Conservation (phyloP, 768 basidiomycete genomes). For the Calvatia gigantea region DNA sequence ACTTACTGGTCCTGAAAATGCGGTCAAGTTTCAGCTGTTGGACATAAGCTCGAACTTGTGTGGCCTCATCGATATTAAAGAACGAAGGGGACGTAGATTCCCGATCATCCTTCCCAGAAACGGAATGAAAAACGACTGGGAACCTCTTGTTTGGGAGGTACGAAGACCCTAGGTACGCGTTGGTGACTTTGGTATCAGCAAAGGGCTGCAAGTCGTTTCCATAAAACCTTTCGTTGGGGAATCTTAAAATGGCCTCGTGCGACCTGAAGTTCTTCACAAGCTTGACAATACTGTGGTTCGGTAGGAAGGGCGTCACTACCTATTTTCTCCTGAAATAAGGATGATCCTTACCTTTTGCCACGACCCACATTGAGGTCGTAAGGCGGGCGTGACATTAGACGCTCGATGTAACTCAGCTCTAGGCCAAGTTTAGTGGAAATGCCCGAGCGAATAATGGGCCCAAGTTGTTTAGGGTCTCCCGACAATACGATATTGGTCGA, state of each 20-base stretch:
- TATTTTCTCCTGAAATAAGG: background rate
- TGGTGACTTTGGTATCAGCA: constrained; percentile 38
- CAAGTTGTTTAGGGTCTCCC: constrained; percentile 71
- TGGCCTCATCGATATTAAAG: constrained; percentile 62
- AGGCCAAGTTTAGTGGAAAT: constrained; percentile 56
- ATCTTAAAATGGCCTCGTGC: constrained; percentile 55
- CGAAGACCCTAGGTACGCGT: constrained; percentile 33
- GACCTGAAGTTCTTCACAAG: constrained; percentile 65
- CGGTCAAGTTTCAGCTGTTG: constrained; percentile 31
- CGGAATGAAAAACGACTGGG: constrained; percentile 60
- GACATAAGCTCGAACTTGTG: constrained; percentile 51
- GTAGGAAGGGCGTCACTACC: background rate
- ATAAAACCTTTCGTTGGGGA: constrained; percentile 63
- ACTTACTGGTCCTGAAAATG: constrained; percentile 39
- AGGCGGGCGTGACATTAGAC: constrained; percentile 38
- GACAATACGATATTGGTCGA: constrained; percentile 58
- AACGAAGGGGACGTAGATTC: constrained; percentile 68
- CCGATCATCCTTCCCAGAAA: constrained; percentile 58
- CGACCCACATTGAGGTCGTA: constrained; percentile 16
- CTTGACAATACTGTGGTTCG: constrained; percentile 49
- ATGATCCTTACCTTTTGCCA: constrained; percentile 27
- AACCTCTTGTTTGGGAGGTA: constrained; percentile 45
- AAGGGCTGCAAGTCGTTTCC: constrained; percentile 45
- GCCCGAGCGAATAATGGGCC: constrained; percentile 60
- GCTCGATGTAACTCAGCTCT: constrained; percentile 57